These are phyloP conservation scores for Macadamia integrifolia DNA, from an alignment of 164 flowering plant genomes.

Conservation along the genomic window DNA sequence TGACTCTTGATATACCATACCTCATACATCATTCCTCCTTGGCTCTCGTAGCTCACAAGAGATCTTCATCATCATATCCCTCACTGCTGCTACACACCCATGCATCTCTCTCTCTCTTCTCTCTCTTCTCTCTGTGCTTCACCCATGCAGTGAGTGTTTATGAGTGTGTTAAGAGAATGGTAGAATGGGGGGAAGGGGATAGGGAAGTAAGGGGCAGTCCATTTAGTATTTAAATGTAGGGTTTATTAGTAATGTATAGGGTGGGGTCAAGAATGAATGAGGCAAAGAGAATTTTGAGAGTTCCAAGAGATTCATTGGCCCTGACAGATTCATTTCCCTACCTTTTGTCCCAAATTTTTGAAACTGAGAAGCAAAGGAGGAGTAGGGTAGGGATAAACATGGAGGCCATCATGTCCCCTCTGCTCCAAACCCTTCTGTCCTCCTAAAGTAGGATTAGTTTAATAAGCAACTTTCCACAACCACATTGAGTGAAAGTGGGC, in stretches of 20 bases:
- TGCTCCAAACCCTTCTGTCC: constrained; percentile 36
- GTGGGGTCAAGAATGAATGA: background rate
- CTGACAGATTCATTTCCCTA: background rate
- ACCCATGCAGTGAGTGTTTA: background rate
- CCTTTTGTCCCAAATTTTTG: constrained; percentile 14
- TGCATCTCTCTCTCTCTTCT: background rate
- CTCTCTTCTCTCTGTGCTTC: background rate
- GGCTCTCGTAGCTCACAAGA: background rate
- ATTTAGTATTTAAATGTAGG: too few species aligned
- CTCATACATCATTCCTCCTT: background rate
- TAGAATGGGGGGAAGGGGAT: too few species aligned
- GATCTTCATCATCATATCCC: constrained; percentile 13
- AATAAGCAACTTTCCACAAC: constrained; percentile 24
- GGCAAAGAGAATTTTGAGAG: constrained; percentile 11
- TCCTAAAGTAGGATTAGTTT: constrained; percentile 28
- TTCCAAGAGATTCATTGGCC: constrained; percentile 25
- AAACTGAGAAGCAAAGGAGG: constrained; percentile 35
- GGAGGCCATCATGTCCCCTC: constrained; percentile 71
- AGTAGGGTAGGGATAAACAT: constrained; percentile 37
- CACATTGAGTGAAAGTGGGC: constrained; percentile 16
- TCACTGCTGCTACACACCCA: constrained; percentile 8
- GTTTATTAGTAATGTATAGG: too few species aligned
- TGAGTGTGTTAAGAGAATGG: too few species aligned
- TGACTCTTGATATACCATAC: background rate
- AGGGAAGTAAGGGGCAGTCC: too few species aligned